Conservation (phyloP, 805 yeast species). For the Saccharomycopsis oosterbeekiorum region DNA sequence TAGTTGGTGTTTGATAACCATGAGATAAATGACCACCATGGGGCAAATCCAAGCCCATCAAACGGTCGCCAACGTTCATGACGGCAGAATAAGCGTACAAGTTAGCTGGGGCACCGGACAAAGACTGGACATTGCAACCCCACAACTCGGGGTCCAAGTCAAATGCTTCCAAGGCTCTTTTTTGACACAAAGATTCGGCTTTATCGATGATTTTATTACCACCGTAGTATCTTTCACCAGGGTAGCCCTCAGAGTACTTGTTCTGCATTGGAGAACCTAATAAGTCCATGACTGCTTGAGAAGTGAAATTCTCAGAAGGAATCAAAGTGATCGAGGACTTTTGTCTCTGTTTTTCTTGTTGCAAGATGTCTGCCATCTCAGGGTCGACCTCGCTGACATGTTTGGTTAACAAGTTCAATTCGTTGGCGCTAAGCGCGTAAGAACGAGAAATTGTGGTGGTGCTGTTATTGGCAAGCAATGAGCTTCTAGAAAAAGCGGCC, state of each 20-base stretch:
- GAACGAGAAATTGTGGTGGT: conserved; percentile 18
- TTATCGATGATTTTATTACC: conserved; percentile 96
- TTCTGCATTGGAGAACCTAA: conserved; percentile 97
- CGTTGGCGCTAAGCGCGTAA: conserved; percentile 15
- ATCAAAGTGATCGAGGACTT: conserved; percentile 87
- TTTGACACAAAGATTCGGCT: conserved; percentile 85
- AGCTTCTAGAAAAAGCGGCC: not conserved
- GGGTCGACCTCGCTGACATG: conserved; percentile 62
- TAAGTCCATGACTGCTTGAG: conserved; percentile 91
- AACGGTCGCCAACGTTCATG: conserved; percentile 89
- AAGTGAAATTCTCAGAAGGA: conserved; percentile 96
- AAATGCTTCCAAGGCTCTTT: conserved; percentile 90
- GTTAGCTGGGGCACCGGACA: conserved; percentile 97
- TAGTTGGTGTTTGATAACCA: conserved; percentile 91
- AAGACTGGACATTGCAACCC: conserved; percentile 97
- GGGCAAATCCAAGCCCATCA: conserved; percentile 97
- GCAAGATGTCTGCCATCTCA: conserved; percentile 61
- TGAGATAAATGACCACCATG: conserved; percentile 99
- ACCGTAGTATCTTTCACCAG: conserved; percentile 98
- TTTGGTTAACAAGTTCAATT: conserved; percentile 13
- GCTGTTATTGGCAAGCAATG: conserved; percentile 9
- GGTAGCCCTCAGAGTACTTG: conserved; percentile 98
- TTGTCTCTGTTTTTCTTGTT: conserved; percentile 84
- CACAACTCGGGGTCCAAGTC: conserved; percentile 68
- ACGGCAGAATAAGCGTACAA: conserved; percentile 93